Evolutionary conservation across 371 early-diverging fungal species (phyloP).

Genomic region (Dichotomocladium elegans): DNA sequence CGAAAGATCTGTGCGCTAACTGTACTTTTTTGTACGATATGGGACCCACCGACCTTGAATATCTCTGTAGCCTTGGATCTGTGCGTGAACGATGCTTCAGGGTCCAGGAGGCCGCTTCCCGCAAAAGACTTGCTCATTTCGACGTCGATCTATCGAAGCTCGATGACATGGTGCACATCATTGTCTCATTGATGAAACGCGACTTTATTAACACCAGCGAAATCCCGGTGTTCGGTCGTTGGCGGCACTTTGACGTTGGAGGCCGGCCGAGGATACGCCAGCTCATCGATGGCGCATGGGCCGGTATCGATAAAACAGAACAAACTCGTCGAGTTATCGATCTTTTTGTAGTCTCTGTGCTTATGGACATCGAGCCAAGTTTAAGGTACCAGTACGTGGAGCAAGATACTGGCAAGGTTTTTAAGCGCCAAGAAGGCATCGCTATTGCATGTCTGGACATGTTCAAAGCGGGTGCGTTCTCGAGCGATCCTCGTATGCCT

Average conservation of each 20-base stretch:
- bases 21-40: too few relatives aligned
- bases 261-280: slow-evolving; percentile 51
- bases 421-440: slow-evolving; percentile 80
- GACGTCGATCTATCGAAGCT: slow-evolving; percentile 66
- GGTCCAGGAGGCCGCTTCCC: slow-evolving; percentile 63
- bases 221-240: slow-evolving; percentile 85
- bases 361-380: slow-evolving; percentile 92
- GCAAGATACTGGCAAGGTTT: slow-evolving; percentile 45
- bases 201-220: slow-evolving; percentile 56
- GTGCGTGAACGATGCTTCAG: slow-evolving; percentile 72
- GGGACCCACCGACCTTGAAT: slow-evolving; percentile 25
- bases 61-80: slow-evolving; percentile 69
- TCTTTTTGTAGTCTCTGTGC: slow-evolving; percentile 80
- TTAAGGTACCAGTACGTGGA: slow-evolving; percentile 72
- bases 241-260: slow-evolving; percentile 85
- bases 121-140: slow-evolving; percentile 65
- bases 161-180: slow-evolving; percentile 62
- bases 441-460: slow-evolving; percentile 83
- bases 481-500: slow-evolving; percentile 59
- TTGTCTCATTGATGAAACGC: slow-evolving; percentile 70
- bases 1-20: too few relatives aligned
- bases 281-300: slow-evolving; percentile 45
- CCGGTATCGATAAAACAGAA: slow-evolving; percentile 50
- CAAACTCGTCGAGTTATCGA: slow-evolving; percentile 75
- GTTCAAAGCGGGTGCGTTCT: slow-evolving; percentile 81